Base-by-base conservation (phyloP, 805 yeast species). In the Lachancea quebecensis region DNA sequence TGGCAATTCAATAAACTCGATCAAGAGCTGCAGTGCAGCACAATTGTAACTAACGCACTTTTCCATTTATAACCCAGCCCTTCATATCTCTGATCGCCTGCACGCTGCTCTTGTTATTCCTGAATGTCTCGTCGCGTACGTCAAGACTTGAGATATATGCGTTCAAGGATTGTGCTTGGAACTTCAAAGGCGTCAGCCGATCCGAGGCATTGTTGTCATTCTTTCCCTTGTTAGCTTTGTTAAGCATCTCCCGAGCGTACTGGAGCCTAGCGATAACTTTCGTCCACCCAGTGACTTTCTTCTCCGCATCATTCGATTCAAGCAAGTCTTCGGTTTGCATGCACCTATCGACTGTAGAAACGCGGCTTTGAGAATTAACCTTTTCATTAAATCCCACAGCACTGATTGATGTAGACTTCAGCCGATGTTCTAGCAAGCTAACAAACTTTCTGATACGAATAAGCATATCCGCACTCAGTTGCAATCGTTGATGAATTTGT, bases 31-130 rank as follows among this genome's bases (percentile, higher is more conserved):
- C 25, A 21, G 25, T 21, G 25, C 25, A 21, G 25, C 25, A 21
- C 7, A 21, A 4, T 21, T 21, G 25, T 21, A 21, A 21, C 25
- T 21, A 21, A 21, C 16, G 62, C 10, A 62, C 58, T 46, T 58
- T 64, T 14, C 74, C 72, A 45, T 65, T 66, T 38, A 70, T 53
- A 47, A 60, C 64, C 64, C 70, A 64, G 15, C 74, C 74, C 51
- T 70, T 70, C 27, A 69, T 62, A n/a, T 62, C 60, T 35, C 74
- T 60, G 10, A 69, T 59, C 14, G 32, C 43, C 16, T 33, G 35
- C 47, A 29, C 73, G 47, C 41, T 59, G 66, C 11, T 33, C 38
- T 33, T 5, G 38, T 34, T n/a, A n/a, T n/a, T 14, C 18, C 38
- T 11, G 7, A 27, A 12, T 12, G 17, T 25, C 5, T 35, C 21